A percentile compares a stretch with the other conserved stretches of the same genome.
phyloP scores from a whole-genome alignment of 148 eudicot species.

The Amaranthus palmeri region DNA sequence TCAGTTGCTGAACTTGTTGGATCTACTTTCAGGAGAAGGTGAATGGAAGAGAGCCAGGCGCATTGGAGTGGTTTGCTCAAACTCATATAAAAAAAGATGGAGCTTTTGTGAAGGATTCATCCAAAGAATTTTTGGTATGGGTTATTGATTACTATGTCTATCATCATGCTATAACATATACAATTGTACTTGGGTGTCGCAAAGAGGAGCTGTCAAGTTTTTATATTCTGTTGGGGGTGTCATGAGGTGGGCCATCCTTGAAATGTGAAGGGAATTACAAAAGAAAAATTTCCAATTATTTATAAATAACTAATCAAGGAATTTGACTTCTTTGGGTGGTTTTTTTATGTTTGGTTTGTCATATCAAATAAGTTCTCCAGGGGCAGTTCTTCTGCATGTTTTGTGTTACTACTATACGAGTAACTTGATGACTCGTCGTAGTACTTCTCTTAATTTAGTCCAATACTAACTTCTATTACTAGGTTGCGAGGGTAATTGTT shows the following conservation, averaged over 20 bases:
- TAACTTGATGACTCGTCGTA: neutral
- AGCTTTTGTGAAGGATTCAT: conserved; percentile 24
- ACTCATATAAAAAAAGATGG: conserved; percentile 35
- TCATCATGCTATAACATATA: neutral
- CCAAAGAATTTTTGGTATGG: conserved; percentile 32
- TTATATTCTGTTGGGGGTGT: neutral
- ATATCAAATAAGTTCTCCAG: neutral
- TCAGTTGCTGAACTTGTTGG: conserved; percentile 3
- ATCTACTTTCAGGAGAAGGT: conserved; percentile 22
- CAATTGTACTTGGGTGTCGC: neutral
- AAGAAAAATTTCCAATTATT: neutral
- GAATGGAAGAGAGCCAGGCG: conserved; percentile 34
- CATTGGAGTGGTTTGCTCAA: conserved; percentile 35
- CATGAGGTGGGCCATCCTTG: neutral
- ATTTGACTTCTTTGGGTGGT: neutral
- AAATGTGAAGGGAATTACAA: neutral
- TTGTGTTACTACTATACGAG: no score
- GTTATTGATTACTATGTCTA: conserved; percentile 8
- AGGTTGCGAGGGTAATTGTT: neutral
- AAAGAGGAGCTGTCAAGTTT: neutral
- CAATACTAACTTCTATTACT: neutral
- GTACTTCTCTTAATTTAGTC: neutral
- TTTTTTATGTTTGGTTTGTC: neutral
- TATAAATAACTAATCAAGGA: neutral
- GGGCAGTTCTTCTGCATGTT: neutral